Conservation (phyloP, 1,284 basidiomycete species). For the Ceratobasidium sp. region DNA sequence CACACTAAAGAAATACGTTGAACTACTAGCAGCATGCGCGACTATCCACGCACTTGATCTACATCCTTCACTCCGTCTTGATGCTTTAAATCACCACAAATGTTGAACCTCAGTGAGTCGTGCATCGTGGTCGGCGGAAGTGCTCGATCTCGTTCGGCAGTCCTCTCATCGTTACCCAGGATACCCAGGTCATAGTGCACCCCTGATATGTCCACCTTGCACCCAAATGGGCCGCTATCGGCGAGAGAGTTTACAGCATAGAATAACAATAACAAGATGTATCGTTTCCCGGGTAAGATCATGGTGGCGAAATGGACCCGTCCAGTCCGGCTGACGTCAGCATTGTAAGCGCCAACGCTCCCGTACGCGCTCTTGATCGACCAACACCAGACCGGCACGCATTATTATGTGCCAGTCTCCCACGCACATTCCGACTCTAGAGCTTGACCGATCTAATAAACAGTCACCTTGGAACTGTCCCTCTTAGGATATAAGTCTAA, state of each 20-base stretch:
- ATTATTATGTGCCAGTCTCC: background rate
- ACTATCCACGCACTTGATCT: constrained; percentile 74
- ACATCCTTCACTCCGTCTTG: constrained; percentile 64
- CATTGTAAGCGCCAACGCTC: constrained; percentile 7
- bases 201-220: constrained; percentile 64
- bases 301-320: constrained; percentile 40
- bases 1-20: constrained; percentile 66
- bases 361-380: background rate
- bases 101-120: constrained; percentile 67
- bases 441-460: too few relatives aligned
- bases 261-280: constrained; percentile 51
- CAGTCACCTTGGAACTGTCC: too few relatives aligned
- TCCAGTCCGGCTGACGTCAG: constrained; percentile 30
- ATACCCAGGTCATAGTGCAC: constrained; percentile 71
- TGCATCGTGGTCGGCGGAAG: constrained; percentile 66
- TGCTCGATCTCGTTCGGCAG: constrained; percentile 59
- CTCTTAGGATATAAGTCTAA: too few relatives aligned
- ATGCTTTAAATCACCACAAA: constrained; percentile 71
- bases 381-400: too few relatives aligned
- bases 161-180: constrained; percentile 65
- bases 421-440: too few relatives aligned
- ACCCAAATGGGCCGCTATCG: constrained; percentile 63
- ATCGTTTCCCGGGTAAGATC: constrained; percentile 37
- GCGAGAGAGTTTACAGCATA: constrained; percentile 59
- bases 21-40: background rate